Base-by-base conservation (phyloP, 2,329 filamentous ascomycete species). In the Knoxdaviesia proteae region DNA sequence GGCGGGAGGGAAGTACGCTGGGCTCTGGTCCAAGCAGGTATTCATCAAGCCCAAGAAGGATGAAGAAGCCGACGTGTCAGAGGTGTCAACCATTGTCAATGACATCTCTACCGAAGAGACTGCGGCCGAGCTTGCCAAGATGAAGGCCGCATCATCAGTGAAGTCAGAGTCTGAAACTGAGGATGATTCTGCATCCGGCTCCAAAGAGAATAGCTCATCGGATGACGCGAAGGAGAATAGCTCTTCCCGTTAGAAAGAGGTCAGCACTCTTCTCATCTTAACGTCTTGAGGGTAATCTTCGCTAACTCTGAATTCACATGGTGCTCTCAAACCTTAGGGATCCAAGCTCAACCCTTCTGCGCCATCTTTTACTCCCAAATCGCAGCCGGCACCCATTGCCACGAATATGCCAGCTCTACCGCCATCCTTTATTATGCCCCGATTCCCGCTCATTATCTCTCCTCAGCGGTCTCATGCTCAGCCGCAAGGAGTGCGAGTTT, bases 21-120 rank as follows among this genome's bases (percentile, higher is more conserved):
- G 71, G 42, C 57, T 81, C 33, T 81, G 77, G 77, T 69, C 69
- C 4, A 75, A 74, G 51, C 74, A 79, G 50, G 61, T 69, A 11
- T 71, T 71, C 49, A 54, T 68, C 36, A 66, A 63, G 45, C 58
- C 67, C 1, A 68, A 67, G 46, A 52, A 49, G 6, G 50, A 53
- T 3, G 47, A 48, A 5, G 52, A 52, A 8, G 44, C 47, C 6
- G 45, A 43, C 47, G 51, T 40, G 46, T 49, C 38, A 49, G 56
- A 38, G 43, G 49, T 8, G 40, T 36, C n/a, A 52, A 47, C 50
- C 41, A 47, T 59, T 38, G 51, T 59, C 40, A 61, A 62, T 38
- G 58, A 61, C 46, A 42, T 63, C 41, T 58, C 54, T 10, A 53
- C 56, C 6, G 58, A 61, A 37, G 52, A 54, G 33, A 56, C 58